Percentiles rank a stretch among this genome's conserved stretches.
These are phyloP conservation scores for Viridothelium virens DNA, from an alignment of 495 filamentous ascomycete genomes.

Conservation along the genomic window DNA sequence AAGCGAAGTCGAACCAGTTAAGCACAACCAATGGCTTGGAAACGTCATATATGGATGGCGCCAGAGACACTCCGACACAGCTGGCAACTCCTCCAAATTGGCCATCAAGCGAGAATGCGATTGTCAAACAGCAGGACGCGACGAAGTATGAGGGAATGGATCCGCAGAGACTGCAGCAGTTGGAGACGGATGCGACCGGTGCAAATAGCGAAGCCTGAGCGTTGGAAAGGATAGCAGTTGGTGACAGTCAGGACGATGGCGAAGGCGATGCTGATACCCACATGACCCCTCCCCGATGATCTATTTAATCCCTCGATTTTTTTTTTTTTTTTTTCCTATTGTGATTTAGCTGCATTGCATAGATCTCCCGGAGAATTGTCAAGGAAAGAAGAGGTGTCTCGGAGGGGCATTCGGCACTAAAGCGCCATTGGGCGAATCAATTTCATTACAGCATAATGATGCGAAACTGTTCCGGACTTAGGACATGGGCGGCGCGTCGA, in stretches of 20 bases:
- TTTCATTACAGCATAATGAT: neutral
- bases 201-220: constrained; percentile 12
- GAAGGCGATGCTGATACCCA: neutral
- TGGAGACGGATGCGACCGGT: constrained; percentile 17
- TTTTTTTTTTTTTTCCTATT: too few species aligned
- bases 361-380: neutral
- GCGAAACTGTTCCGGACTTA: neutral
- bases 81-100: constrained; percentile 29
- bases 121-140: constrained; percentile 12
- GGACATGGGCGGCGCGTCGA: neutral
- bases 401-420: neutral
- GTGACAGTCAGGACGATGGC: neutral
- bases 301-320: too few species aligned
- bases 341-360: neutral
- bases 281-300: too few species aligned
- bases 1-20: neutral
- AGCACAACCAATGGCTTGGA: neutral
- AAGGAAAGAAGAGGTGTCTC: neutral
- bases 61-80: constrained; percentile 34
- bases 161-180: constrained; percentile 25
- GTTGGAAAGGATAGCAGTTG: neutral
- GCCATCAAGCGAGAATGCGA: constrained; percentile 19
- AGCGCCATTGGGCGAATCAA: neutral
- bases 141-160: constrained; percentile 26
- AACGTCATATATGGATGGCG: constrained; percentile 16